phyloP scores from a whole-genome alignment of 192 early-diverging fungal genomes.

The Coemansia sp. region DNA sequence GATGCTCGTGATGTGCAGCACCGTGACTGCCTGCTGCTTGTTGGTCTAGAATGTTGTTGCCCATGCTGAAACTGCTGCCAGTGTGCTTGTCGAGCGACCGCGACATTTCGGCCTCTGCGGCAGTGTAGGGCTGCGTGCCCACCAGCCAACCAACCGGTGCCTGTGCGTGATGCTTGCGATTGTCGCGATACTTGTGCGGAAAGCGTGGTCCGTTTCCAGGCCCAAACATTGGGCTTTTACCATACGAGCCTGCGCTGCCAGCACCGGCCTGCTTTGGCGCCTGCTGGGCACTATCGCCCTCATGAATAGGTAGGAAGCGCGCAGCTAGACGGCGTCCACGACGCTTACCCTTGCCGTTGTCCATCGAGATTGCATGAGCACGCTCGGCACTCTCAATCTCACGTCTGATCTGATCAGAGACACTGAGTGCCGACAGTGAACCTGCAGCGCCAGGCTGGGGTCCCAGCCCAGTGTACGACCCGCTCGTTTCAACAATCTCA shows the following conservation, averaged over 20 bases:
- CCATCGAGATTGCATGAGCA: constrained; percentile 29
- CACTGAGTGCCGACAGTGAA: constrained; percentile 32
- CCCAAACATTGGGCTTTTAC: constrained; percentile 53
- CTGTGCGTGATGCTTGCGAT: constrained; percentile 67
- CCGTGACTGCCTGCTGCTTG: constrained; percentile 12
- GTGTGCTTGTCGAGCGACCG: constrained; percentile 53
- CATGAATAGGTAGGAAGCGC: constrained; percentile 49
- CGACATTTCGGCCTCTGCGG: constrained; percentile 51
- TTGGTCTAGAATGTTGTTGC: constrained; percentile 37
- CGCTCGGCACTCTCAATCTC: constrained; percentile 49
- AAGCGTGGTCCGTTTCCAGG: constrained; percentile 45
- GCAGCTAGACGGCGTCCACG: constrained; percentile 39
- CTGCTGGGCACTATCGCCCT: constrained; percentile 16
- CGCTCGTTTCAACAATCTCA: constrained; percentile 20
- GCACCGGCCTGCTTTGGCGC: constrained; percentile 7
- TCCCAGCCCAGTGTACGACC: constrained; percentile 26
- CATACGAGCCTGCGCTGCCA: constrained; percentile 43
- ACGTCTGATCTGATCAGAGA: constrained; percentile 41
- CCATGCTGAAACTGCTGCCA: constrained; percentile 44
- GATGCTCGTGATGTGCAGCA: constrained; percentile 71
- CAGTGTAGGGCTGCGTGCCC: constrained; percentile 66
- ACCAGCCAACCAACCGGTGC: constrained; percentile 73
- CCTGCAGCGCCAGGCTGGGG: constrained; percentile 38
- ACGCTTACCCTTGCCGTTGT: constrained; percentile 17
- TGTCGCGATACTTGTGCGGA: constrained; percentile 56